Base-by-base conservation (phyloP, 2,329 filamentous ascomycete species). In the Aspergillus vadensis region DNA sequence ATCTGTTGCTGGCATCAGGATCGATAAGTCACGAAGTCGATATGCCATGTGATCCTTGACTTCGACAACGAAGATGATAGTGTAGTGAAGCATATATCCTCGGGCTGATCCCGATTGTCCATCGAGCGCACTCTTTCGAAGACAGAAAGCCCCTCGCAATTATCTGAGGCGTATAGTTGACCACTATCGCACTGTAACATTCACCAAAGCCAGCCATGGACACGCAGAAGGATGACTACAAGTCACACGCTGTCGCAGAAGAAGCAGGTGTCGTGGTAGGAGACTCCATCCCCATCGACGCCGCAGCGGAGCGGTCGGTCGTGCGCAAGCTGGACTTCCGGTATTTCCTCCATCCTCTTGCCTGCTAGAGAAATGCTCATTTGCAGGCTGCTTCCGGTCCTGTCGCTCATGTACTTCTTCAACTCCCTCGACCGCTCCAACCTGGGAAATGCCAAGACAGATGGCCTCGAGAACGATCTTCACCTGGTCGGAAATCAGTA, bases 401-500 rank as follows among this genome's bases (percentile, higher is more conserved):
- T 58, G 23, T 61, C 58, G 12, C 39, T 21, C 41, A 86, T 86
- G 83, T 82, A 82, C 64, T 76, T 82, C 23, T 82, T 82, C 72
- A 82, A 82, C 65, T 75, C 76, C 8, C 75, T 83, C 15, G 81
- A 83, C 70, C 83, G 83, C 65, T 76, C 77, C 39, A 84, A 84
- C 63, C 68, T 83, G 12, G 80, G 81, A 53, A 83, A 83, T 65
- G 81, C 81, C 4, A 78, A 85, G 68, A 85, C 82, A 0, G 80
- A 75, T 36, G 79, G 79, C 3, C 69, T 83, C 12, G 76, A 81
- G 57, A 69, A 74, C 32, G 71, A 74, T 68, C 74, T 89, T 10
- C 70, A 81, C 23, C 85, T 90, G 70, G 77, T 77, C n/a, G 72
- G 74, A 5, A 80, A 85, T 64, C 82, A 88, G 69, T 89, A 90